Base-by-base conservation (phyloP, 495 filamentous ascomycete species). In the Aspergillus sclerotioniger region DNA sequence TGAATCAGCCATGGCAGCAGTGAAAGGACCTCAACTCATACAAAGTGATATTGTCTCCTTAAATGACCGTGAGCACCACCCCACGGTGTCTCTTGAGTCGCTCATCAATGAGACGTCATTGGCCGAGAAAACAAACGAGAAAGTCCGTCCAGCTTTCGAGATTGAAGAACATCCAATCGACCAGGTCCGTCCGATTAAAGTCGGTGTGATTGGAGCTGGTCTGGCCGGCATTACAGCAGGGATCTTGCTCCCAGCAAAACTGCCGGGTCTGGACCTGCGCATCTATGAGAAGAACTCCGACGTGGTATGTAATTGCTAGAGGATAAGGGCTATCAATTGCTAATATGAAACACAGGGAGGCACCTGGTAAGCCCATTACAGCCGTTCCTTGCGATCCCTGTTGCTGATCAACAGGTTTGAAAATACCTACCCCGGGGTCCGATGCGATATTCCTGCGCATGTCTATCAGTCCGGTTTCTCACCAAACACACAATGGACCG, bases 371-470 rank as follows among this genome's bases (percentile, higher is more conserved):
- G 58, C 10, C 45, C 13, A 32, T 16, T 51, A 41, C 19, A 56
- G 2, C 3, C 8, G 16, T 17, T 9, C 8, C 17, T 32, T 17
- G 8, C 32, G 2, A 33, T 6, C 20, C 4, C 28, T 6, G 16
- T 16, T 8, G 17, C 19, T 56, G 6, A 48, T 32, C 39, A 8
- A 52, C 43, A 67, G 70, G 80, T 78, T 74, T 20, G 81, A 83
- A 49, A 84, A 87, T 56, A 76, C 70, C 9, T 85, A 85, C 58
- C 84, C 84, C 2, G 84, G 84, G 2, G 78, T 84, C 7, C 68
- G 78, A 43, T 85, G 82, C 57, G 87, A 90, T 68, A 83, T 89
- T n/a, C 86, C 86, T 7, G 77, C 88, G 2, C 86, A 90, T 73
- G 82, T 82, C 13, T 90, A 90, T 64, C 85, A 88, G 63, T 82